Percentiles rank a stretch among this genome's conserved stretches.
These are phyloP conservation scores for Rhodotorula babjevae DNA, from an alignment of 768 basidiomycete genomes.

Conservation along the genomic window DNA sequence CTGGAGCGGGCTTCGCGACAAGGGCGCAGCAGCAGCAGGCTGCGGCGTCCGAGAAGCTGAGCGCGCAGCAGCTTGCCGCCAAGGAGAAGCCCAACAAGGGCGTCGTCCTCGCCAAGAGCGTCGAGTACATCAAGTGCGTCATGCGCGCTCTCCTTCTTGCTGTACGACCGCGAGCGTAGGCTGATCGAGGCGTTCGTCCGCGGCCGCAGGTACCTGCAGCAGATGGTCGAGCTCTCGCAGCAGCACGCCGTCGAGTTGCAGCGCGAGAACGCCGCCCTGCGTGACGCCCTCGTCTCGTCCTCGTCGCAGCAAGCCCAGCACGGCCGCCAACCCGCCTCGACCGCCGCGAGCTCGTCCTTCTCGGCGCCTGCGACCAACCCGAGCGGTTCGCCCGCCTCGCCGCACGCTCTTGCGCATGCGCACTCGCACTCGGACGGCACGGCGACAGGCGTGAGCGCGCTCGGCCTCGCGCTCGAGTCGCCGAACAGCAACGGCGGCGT, in stretches of 20 bases:
- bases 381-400: background rate
- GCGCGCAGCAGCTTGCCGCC: background rate
- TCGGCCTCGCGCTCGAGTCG: background rate
- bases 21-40: no score
- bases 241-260: slow-evolving; percentile 33
- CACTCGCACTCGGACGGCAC: background rate
- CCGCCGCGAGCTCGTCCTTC: background rate
- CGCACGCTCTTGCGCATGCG: no score
- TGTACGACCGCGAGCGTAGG: background rate
- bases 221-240: slow-evolving; percentile 30
- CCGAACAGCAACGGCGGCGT: background rate
- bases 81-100: slow-evolving; percentile 86
- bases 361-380: no score
- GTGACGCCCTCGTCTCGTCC: background rate
- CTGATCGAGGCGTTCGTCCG: background rate
- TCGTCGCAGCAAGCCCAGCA: no score
- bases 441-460: no score
- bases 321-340: background rate
- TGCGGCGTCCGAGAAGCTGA: background rate
- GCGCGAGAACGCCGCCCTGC: slow-evolving; percentile 16
- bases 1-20: background rate
- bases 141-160: no score
- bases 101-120: slow-evolving; percentile 80
- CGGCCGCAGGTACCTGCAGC: slow-evolving; percentile 23
- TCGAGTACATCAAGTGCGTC: slow-evolving; percentile 58